Evolutionary conservation across 345 rosid genomes (phyloP), one percentile per base, ranked within the genome.

Genomic region (Euphorbia peplus): DNA sequence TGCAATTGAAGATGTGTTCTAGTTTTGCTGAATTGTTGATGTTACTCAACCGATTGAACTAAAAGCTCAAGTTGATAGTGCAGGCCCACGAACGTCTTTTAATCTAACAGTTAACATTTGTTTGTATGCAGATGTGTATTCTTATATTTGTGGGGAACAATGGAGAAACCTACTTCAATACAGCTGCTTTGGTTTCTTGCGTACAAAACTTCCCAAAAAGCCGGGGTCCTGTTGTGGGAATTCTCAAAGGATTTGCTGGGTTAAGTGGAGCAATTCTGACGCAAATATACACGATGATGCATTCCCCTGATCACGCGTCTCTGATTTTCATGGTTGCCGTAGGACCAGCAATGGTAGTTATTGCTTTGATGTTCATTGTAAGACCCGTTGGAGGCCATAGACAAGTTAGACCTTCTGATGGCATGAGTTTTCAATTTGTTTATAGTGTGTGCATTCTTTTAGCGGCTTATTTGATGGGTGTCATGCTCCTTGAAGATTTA

Each of bases 321-420:
- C 96, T 95, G 63, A 86, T 95, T 67, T 84, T 95, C 82, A 92
- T 95, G 99, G 92, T 92, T 58, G 98, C 98, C 0, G 99, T 92
- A 60, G 97, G 85, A 8, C 99, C 99, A 24, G 85, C 90, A 13
- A 87, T 90, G 85, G 87, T 92, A 10, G 86, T 80, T 58, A 74
- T 87, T 70, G 77, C 81, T 47, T 75, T 90, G 16, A 95, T 95
- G 99, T 95, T 90, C 77, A 61, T 88, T 28, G 79, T 95, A 69
- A 85, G 98, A 77, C 99, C 98, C 13, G 99, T 90, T 39, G 89
- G 90, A 75, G 99, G 99, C 69, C 98, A 92, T 73, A 86, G 88
- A 70, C 99, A 95, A 75, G 66, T 86, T 8, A 87, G 89, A 54
- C 76, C 87, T 11, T 81, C 92, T 0, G 98, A 95, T 70, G 86